Evolutionary conservation across 441 rosid species (phyloP), one percentile per base, ranked within the genome.

Genomic region (Gossypium laxum): DNA sequence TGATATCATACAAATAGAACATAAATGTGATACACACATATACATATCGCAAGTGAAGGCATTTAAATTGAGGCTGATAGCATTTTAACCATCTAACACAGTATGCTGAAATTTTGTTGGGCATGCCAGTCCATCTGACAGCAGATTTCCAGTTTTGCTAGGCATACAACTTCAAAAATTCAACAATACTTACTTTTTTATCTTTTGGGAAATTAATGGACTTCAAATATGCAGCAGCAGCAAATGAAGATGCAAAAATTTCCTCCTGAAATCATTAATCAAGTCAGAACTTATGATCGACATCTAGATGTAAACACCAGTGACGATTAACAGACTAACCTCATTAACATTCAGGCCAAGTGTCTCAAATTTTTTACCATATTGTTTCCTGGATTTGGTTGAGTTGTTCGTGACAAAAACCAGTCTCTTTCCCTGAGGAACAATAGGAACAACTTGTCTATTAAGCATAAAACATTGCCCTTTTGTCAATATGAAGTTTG

Each of bases 371-470:
- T 87, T 89, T 75, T 85, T 89, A 62, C 93, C 91, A 65, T 89
- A 89, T 32, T 89, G 93, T 81, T 89, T 89, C 83, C 93, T 84
- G 0, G 93, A 89, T 80, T 89, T 89, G 38, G 93, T 89, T 0
- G 93, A 89, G 80, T 89, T 89, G 80, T 89, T 89, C 28, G 93
- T 89, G n/a, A 89, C 91, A 73, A 89, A 88, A 67, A 89, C 91
- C 76, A 89, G 72, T 26, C 91, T 85, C 82, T 89, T 89, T 4
- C 89, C 93, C 93, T 87, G 77, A 22, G 75, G 18, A 30, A 56
- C 21, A 65, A 19, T 32, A 52, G 45, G 51, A 73, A 72, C n/a
- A 55, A 65, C 50, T 1, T 32, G 60, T 69, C 24, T 47, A 1
- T 65, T 24, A 67, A 11, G 45, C 41, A 67, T 50, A 28, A 67